phyloP scores from a whole-genome alignment of 768 basidiomycete species.

The Tulasnella calospora region DNA sequence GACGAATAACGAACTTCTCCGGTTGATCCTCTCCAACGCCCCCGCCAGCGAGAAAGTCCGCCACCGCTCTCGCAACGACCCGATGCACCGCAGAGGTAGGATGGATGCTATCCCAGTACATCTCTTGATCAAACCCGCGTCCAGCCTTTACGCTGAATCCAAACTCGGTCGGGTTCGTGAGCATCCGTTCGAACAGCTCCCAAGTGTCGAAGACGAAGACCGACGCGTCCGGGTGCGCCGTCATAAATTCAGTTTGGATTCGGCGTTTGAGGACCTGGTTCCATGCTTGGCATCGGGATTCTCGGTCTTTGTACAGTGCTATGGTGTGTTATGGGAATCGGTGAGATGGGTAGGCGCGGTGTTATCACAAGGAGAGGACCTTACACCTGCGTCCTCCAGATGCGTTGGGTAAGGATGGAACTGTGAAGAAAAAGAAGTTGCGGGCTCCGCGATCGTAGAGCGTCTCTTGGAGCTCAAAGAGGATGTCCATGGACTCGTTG shows the following conservation, averaged over 20 bases:
- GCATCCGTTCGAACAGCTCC: constrained; percentile 45
- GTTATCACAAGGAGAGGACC: not conserved
- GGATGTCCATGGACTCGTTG: constrained; percentile 32
- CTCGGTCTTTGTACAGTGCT: not conserved
- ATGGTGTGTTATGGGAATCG: not conserved
- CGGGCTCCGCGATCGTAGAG: constrained; percentile 48
- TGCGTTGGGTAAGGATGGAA: constrained; percentile 42
- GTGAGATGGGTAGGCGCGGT: not conserved
- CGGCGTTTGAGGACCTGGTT: constrained; percentile 46
- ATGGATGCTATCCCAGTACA: constrained; percentile 54
- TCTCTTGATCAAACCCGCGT: constrained; percentile 25
- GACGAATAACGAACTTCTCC: not conserved
- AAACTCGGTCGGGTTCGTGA: constrained; percentile 44
- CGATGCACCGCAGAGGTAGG: constrained; percentile 51
- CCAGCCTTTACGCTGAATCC: constrained; percentile 37
- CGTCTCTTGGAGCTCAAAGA: constrained; percentile 47
- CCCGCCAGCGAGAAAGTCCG: constrained; percentile 37
- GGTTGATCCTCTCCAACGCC: not conserved
- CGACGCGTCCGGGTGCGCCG: constrained; percentile 44
- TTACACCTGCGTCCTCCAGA: not conserved
- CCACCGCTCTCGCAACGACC: constrained; percentile 45
- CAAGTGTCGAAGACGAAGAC: constrained; percentile 41
- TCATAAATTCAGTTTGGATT: constrained; percentile 39
- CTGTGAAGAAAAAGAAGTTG: constrained; percentile 56
- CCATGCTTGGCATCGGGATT: constrained; percentile 6